Evolutionary conservation across 176 grass and related monocot genomes (phyloP).

Genomic region (Melocanna baccifera): DNA sequence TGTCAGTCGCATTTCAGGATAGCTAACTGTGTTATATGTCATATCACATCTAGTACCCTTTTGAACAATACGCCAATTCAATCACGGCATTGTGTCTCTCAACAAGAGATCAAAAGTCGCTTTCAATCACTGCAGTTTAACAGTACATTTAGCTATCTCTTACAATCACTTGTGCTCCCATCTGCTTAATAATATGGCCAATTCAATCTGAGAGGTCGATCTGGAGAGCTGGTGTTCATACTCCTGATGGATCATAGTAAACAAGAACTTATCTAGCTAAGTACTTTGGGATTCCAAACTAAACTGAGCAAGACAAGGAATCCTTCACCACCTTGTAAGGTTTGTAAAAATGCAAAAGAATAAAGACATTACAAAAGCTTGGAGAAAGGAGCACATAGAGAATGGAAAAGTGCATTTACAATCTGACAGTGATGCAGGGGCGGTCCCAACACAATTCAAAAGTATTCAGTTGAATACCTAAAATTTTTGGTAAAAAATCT

Average conservation of each 20-base stretch:
- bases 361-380: not conserved
- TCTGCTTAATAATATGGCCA: constrained; percentile 9
- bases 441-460: no score
- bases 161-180: not conserved
- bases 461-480: no score
- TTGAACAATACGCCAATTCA: not conserved
- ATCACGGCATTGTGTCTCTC: not conserved
- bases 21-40: not conserved
- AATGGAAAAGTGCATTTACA: constrained; percentile 17
- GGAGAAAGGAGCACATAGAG: not conserved
- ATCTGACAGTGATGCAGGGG: constrained; percentile 22
- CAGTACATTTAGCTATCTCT: not conserved
- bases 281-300: constrained; percentile 17
- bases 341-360: not conserved
- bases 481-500: no score
- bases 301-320: not conserved
- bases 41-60: not conserved
- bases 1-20: constrained; percentile 9
- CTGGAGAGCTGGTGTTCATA: not conserved
- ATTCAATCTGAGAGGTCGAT: not conserved
- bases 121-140: constrained; percentile 22
- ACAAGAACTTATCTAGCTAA: not conserved
- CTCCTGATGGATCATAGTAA: not conserved
- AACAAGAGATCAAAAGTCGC: constrained; percentile 1
- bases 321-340: constrained; percentile 2